Percentiles rank a stretch among this genome's conserved stretches.
These are phyloP conservation scores for Ligustrum vulgare DNA, from an alignment of 257 asterid species.

Conservation along the genomic window DNA sequence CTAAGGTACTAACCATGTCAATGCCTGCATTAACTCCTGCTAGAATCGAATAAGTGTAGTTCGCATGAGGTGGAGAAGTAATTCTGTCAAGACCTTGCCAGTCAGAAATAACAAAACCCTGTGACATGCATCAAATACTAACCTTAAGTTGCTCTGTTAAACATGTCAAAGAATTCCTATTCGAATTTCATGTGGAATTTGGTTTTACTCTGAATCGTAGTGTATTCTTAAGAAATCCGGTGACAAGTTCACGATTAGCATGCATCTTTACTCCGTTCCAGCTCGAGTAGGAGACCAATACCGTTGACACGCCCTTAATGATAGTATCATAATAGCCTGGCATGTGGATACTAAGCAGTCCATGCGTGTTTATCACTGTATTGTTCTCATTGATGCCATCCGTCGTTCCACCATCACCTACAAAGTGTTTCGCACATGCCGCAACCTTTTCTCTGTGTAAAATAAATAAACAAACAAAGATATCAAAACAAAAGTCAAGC, in stretches of 20 bases:
- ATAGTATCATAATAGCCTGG: constrained; percentile 54
- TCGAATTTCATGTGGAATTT: not conserved
- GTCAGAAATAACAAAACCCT: constrained; percentile 54
- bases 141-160: not conserved
- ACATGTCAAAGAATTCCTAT: not conserved
- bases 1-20: constrained; percentile 37
- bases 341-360: constrained; percentile 62
- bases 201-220: constrained; percentile 48
- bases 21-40: constrained; percentile 43
- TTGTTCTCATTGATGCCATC: constrained; percentile 67
- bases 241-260: constrained; percentile 58
- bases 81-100: constrained; percentile 42
- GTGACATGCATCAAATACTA: not conserved
- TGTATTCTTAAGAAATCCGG: constrained; percentile 59
- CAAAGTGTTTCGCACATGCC: constrained; percentile 71
- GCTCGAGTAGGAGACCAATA: constrained; percentile 78
- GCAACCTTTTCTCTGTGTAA: constrained; percentile 37
- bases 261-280: constrained; percentile 78
- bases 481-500: not conserved
- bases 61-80: constrained; percentile 39
- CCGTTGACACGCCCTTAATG: constrained; percentile 58
- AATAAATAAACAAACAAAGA: not conserved
- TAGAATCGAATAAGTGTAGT: constrained; percentile 43
- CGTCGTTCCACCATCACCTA: constrained; percentile 79
- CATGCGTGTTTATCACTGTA: constrained; percentile 40